phyloP scores from a whole-genome alignment of 2,329 filamentous ascomycete species.

The Eurotiales sp. region DNA sequence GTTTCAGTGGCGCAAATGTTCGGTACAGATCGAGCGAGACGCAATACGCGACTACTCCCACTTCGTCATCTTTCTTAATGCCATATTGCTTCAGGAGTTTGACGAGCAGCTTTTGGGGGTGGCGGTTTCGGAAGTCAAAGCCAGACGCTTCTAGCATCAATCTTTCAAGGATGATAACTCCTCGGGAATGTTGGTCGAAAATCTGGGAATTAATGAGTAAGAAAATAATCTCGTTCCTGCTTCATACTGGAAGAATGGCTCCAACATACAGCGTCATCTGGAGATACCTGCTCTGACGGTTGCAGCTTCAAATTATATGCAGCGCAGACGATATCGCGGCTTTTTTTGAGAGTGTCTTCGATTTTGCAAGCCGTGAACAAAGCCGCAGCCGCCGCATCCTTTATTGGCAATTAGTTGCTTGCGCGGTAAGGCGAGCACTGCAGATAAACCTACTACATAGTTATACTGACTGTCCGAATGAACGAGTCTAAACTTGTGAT shows the following conservation, averaged over 20 bases:
- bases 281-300: constrained; percentile 63
- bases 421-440: not conserved
- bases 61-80: constrained; percentile 49
- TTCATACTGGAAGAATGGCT: not conserved
- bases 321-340: constrained; percentile 84
- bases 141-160: constrained; percentile 88
- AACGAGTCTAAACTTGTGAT: constrained; percentile 85
- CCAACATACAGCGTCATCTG: constrained; percentile 73
- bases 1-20: constrained; percentile 88
- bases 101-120: constrained; percentile 78
- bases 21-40: constrained; percentile 88
- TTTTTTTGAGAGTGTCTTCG: constrained; percentile 97
- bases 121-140: constrained; percentile 88
- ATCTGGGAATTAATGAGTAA: constrained; percentile 47
- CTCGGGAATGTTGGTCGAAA: constrained; percentile 74
- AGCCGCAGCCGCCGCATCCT: constrained; percentile 82
- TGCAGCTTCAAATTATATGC: constrained; percentile 78
- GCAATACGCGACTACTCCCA: constrained; percentile 69
- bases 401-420: constrained; percentile 16
- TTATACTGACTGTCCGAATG: constrained; percentile 85
- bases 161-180: constrained; percentile 84
- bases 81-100: constrained; percentile 67
- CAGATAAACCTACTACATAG: constrained; percentile 48
- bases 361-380: constrained; percentile 95
- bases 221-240: not conserved